Base-by-base conservation (phyloP, 1,284 basidiomycete genomes). In the Ganoderma multipileum region DNA sequence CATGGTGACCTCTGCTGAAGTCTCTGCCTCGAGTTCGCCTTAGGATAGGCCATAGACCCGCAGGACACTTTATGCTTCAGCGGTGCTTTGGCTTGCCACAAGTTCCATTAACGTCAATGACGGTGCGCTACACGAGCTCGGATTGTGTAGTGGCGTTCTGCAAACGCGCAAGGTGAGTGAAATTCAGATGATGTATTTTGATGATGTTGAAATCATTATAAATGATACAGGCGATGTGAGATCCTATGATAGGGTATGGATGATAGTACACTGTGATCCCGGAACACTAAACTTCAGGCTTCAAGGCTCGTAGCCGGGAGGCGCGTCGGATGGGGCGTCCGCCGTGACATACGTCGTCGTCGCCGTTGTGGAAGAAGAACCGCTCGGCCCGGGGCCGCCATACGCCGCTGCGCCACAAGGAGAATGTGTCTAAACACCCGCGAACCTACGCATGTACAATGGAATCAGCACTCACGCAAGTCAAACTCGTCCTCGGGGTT, bases 291-390 rank as follows among this genome's bases (percentile, higher is more conserved):
- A 57, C 2, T 5, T 33, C 16, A 30, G 4, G 16, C 44, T 47
- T 71, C 64, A 89, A 58, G 77, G 81, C 68, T 88, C 88, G 76
- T 92, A 92, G 36, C 86, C 84, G 16, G 90, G 90, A 28, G 90
- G 90, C 66, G 87, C 86, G 68, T 91, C 91, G 16, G 82, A 77
- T 77, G 76, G 79, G 6, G 67, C 78, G 76, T 72, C 71, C 3
- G 54, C 83, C 71, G 77, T 83, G 71, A 36, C 80, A 77, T 67
- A 83, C 26, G 78, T 71, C 36, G 76, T 75, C 33, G 74, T 70
- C 18, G 41, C 16, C 41, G 41, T 47, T n/a, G 74, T 69, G 2
- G 82, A 79, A 6, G 88, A 83, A 33, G 33, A 33, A 33, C 33
- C 33, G 82, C 85, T 63, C 87, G 90, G 89, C 70, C 65, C 65